These are phyloP conservation scores for Candida nitratophila DNA, from an alignment of 805 yeast genomes.

Conservation along the genomic window DNA sequence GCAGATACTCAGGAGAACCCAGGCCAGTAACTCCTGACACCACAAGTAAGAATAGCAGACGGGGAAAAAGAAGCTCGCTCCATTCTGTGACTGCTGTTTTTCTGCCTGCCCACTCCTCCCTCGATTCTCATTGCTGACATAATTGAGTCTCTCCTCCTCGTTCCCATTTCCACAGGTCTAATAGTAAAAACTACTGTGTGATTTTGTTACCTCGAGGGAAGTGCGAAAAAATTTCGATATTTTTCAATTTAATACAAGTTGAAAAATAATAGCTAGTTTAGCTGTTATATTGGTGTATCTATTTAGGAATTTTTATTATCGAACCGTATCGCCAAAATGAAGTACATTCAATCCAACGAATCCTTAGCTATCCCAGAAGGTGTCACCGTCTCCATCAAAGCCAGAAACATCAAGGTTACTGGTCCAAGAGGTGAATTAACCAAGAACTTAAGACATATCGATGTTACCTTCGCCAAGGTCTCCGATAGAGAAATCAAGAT, in stretches of 20 bases:
- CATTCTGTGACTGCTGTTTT: not conserved
- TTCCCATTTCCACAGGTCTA: too few relatives aligned
- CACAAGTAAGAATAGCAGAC: too few relatives aligned
- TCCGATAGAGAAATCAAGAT: conserved; percentile 70
- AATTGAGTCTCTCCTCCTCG: too few relatives aligned
- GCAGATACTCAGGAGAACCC: too few relatives aligned
- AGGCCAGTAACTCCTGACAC: too few relatives aligned
- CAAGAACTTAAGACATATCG: conserved; percentile 91
- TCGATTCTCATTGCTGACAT: not conserved
- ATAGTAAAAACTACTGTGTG: too few relatives aligned
- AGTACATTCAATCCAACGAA: conserved; percentile 58
- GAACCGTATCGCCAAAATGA: conserved; percentile 31
- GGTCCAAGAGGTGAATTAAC: conserved; percentile 96
- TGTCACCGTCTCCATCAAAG: conserved; percentile 83
- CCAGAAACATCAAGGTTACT: conserved; percentile 82
- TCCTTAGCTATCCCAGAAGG: conserved; percentile 75
- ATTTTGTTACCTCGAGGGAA: not conserved
- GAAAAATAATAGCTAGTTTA: not conserved
- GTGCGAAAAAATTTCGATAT: not conserved
- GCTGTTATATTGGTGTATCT: not conserved
- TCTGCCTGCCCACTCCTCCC: not conserved
- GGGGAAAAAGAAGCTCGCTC: too few relatives aligned
- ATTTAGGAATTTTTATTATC: too few relatives aligned
- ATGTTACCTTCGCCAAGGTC: conserved; percentile 85
- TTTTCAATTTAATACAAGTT: not conserved